Evolutionary conservation across 139 green algal genomes (phyloP), one percentile per base, ranked within the genome.

Genomic region (Tetraselmis chui): DNA sequence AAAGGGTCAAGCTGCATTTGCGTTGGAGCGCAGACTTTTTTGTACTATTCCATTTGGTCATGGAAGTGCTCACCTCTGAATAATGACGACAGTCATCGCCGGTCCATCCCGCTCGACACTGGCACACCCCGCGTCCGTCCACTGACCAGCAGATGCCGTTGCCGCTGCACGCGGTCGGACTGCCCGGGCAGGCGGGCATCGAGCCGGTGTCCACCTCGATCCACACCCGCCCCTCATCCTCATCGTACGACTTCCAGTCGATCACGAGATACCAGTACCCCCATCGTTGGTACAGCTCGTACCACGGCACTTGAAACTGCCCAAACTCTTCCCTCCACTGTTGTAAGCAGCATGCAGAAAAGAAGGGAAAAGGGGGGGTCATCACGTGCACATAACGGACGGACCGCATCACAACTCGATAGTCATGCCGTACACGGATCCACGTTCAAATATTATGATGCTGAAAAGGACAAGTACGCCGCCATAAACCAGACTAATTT

Each of bases 81-180:
- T n/a, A n/a, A n/a, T 31, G 26, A 22, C n/a, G 5, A 25, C 74
- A 77, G 74, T 77, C 74, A 25, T 31, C 74, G 26, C 74, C 74
- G 74, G 2, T 2, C 74, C 74, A 77, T 2, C 74, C 74, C 18
- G 74, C 74, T 28, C 28, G 26, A 25, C 74, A 77, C 23, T 29
- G 74, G 74, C 74, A 77, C 74, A 77, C 74, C 23, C 74, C 74
- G 23, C 28, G 26, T 25, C 74, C 74, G 74, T 77, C 74, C 74
- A 77, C 25, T 18, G 74, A 28, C 74, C 74, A 77, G 18, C 74
- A 77, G 2, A 29, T 23, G 26, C 74, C 74, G 74, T 29, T 28
- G 23, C 74, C 74, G 26, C 74, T 31, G 74, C 74, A 77, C 2
- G 74, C 26, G n/a, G n/a, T n/a, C 18, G 74, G 74, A 28, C 28